Evolutionary conservation across 805 yeast genomes (phyloP), one percentile per base, ranked within the genome.

Genomic region (Myxozyma udenii): DNA sequence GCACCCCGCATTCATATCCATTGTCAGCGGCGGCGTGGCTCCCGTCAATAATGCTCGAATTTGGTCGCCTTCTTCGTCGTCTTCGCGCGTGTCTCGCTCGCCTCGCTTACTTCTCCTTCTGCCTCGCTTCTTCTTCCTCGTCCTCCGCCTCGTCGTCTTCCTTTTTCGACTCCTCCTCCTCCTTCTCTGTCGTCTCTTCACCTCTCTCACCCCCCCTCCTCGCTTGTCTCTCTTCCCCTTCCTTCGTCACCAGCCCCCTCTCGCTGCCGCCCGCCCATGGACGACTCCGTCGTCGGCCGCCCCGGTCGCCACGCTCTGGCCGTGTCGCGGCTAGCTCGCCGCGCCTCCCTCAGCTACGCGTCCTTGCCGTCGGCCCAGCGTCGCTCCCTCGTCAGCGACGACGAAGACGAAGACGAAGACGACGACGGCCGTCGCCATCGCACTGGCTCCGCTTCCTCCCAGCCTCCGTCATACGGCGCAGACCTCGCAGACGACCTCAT

Each of bases 261-360:
- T 24, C 21, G 11, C 21, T 14, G 12, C 41, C 41, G 22, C 28
- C 47, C 39, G 41, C 32, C 25, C 16, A 46, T 45, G 50, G 50
- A 45, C 33, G 50, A 50, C 36, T 16, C 47, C 19, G 53, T 40
- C 49, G 44, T 24, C 42, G 42, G 21, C 33, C 45, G 26, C 42
- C 45, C 12, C 12, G 12, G 33, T 25, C 51, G 46, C 18, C 22
- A 22, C 19, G 18, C 46, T 24, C n/a, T 19, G 33, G 12, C 46
- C 28, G 24, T 25, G 26, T 48, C 48, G 14, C 44, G 26, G 41
- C 40, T 41, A 32, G 16, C 40, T 32, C 42, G 55, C 16, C 48
- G 55, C 19, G 55, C 55, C 11, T 51, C 55, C 33, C 41, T 51
- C 44, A 47, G 37, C 33, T 32, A 46, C 32, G 48, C 51, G 24